These are phyloP conservation scores for Blastobotrys serpentis DNA, from an alignment of 1,139 yeast species.

Conservation along the genomic window DNA sequence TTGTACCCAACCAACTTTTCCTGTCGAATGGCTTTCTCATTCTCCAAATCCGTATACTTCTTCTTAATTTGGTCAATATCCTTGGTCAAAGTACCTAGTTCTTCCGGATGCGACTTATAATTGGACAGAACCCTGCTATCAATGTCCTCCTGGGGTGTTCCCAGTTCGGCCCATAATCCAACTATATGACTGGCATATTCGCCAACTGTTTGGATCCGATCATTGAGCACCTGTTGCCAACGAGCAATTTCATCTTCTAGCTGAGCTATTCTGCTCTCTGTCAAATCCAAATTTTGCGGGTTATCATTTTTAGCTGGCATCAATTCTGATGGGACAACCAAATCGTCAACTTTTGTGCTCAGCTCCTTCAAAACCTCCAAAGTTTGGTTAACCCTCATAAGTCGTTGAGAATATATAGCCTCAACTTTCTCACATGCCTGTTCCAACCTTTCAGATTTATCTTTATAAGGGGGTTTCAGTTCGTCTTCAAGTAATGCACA, in stretches of 20 bases:
- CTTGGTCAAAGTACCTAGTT: constrained; percentile 30
- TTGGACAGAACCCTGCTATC: constrained; percentile 30
- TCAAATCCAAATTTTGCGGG: constrained; percentile 21
- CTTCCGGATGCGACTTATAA: constrained; percentile 31
- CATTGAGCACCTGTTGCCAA: constrained; percentile 31
- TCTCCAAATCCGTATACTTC: constrained; percentile 34
- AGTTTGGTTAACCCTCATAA: constrained; percentile 24
- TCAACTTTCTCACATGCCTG: constrained; percentile 25
- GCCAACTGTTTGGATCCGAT: constrained; percentile 28
- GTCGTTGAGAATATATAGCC: constrained; percentile 26
- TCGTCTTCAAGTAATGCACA: constrained; percentile 14
- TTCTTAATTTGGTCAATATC: constrained; percentile 33
- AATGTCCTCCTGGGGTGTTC: constrained; percentile 35
- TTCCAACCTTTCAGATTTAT: constrained; percentile 20
- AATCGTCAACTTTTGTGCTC: constrained; percentile 25
- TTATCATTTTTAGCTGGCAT: constrained; percentile 21
- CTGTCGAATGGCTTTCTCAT: constrained; percentile 29
- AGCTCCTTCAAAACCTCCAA: constrained; percentile 24
- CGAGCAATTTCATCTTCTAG: constrained; percentile 32
- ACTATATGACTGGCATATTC: constrained; percentile 32
- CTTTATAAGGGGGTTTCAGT: constrained; percentile 30
- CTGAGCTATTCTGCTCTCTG: constrained; percentile 24
- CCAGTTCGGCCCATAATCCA: constrained; percentile 38
- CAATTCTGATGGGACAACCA: constrained; percentile 22
- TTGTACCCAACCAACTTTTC: constrained; percentile 15